Evolutionary conservation across 169 alveolate species (phyloP).

Genomic region (Babesia caballi): DNA sequence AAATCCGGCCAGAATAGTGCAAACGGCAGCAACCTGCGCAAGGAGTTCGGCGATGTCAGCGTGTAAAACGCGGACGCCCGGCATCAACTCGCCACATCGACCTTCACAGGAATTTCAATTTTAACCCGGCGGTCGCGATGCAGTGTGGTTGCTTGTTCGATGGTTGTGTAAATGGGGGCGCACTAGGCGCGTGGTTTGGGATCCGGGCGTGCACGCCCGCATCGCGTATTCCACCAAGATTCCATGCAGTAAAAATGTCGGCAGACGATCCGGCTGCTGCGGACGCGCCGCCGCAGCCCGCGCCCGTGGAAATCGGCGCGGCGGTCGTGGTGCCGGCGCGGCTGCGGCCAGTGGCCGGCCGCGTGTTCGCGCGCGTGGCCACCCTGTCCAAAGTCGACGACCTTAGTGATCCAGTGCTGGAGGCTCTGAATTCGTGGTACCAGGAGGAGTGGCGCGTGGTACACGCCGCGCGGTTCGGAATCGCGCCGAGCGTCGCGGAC

Average conservation of each 20-base stretch:
- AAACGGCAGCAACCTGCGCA: no score
- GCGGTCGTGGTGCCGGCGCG: conserved; percentile 4
- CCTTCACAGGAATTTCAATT: no score
- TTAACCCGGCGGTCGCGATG: no score
- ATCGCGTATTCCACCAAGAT: no score
- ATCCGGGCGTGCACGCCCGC: no score
- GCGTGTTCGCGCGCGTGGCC: conserved; percentile 13
- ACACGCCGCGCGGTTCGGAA: conserved; percentile 11
- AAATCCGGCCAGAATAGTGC: no score
- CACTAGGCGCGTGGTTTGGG: no score
- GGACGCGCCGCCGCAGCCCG: not conserved
- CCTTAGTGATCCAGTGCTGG: not conserved
- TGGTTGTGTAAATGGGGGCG: no score
- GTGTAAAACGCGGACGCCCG: no score
- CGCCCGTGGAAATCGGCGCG: not conserved
- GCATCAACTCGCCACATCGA: no score
- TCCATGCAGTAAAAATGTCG: conserved; percentile 16
- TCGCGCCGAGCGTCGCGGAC: not conserved
- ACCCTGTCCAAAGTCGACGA: conserved; percentile 7
- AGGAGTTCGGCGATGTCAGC: no score
- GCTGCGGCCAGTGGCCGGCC: conserved; percentile 1
- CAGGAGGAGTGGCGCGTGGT: conserved; percentile 37
- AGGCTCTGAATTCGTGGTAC: conserved; percentile 27
- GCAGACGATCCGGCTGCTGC: not conserved
- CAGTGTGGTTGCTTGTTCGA: no score